Base-by-base conservation (phyloP, 2,329 filamentous ascomycete genomes). In the Coniochaeta sp. region DNA sequence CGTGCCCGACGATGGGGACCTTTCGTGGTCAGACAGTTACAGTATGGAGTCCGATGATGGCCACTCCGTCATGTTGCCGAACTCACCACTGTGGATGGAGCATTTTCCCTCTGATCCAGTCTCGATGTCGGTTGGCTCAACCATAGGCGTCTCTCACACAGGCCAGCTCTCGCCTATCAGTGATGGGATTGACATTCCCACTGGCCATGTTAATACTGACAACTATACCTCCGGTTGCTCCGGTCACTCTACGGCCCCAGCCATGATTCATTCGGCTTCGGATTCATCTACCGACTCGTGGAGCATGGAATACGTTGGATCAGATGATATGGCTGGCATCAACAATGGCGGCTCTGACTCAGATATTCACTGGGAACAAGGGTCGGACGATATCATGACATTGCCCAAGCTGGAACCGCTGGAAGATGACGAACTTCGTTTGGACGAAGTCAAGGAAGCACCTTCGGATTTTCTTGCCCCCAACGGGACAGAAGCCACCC, bases 321-420 rank as follows among this genome's bases (percentile, higher is more conserved):
- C 47, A 17, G 47, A 70, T 58, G 77, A 74, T 64, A 72, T 70
- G 59, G 74, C 73, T 28, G 61, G 26, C 61, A 65, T 38, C 33
- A 28, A 58, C 19, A 44, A 38, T 1, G 68, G 65, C 50, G 72
- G 74, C 16, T 73, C 67, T 44, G 74, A 79, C 22, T 72, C 76
- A 36, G 77, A 80, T 33, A 69, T 72, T 59, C 69, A 72, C 43
- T 82, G 80, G 80, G 79, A 82, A 50, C 76, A 75, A 33, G 72
- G 68, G 47, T 73, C 77, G 6, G 78, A 80, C 58, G 78, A 81
- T 40, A 70, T 75, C 43, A 65, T 81, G 54, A 67, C 78, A 16
- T 71, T 81, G 8, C 81, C 82, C 8, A 87, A 87, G 68, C 66
- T 82, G 12, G 84, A 87, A 65, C 82, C 83, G 1, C 62, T 76